These are phyloP conservation scores for Clonostachys byssicola DNA, from an alignment of 2,329 filamentous ascomycete genomes.

Conservation along the genomic window DNA sequence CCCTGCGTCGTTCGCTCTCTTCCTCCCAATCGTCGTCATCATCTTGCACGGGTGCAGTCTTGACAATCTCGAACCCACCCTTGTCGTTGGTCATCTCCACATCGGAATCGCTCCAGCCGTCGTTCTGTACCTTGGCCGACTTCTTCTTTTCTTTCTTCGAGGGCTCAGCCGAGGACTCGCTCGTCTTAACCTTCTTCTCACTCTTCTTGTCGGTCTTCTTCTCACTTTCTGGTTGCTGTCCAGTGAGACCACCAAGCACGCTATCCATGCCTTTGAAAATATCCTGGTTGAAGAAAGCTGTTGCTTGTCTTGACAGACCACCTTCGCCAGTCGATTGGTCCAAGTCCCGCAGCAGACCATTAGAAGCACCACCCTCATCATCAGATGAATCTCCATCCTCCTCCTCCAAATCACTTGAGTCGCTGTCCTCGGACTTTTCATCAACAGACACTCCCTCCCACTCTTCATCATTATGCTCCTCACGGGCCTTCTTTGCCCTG, in stretches of 20 bases:
- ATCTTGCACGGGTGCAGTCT: conserved; percentile 36
- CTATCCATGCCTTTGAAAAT: conserved; percentile 83
- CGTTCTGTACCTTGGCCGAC: conserved; percentile 2
- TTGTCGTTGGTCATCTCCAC: conserved; percentile 34
- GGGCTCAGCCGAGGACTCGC: conserved; percentile 13
- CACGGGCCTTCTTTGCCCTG: conserved; percentile 82
- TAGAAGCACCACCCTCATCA: conserved; percentile 19
- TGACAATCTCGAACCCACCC: conserved; percentile 59
- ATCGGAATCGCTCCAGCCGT: conserved; percentile 11
- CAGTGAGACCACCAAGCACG: conserved; percentile 37
- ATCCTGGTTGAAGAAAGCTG: conserved; percentile 90
- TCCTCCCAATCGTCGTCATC: conserved; percentile 53
- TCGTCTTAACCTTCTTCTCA: conserved; percentile 14
- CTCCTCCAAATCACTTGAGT: conserved; percentile 58
- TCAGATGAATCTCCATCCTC: conserved; percentile 40
- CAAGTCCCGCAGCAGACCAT: conserved; percentile 27
- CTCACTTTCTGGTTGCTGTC: conserved; percentile 21
- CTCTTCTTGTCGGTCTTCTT: conserved; percentile 21
- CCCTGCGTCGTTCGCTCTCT: conserved; percentile 49
- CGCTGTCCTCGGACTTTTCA: conserved; percentile 48
- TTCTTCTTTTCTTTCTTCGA: conserved; percentile 6
- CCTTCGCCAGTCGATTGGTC: conserved; percentile 37
- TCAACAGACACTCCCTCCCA: conserved; percentile 84
- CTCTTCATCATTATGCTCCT: conserved; percentile 78
- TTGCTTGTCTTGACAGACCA: conserved; percentile 74